Conservation (phyloP, 2,329 filamentous ascomycete genomes). For the Aureobasidium pullulans region DNA sequence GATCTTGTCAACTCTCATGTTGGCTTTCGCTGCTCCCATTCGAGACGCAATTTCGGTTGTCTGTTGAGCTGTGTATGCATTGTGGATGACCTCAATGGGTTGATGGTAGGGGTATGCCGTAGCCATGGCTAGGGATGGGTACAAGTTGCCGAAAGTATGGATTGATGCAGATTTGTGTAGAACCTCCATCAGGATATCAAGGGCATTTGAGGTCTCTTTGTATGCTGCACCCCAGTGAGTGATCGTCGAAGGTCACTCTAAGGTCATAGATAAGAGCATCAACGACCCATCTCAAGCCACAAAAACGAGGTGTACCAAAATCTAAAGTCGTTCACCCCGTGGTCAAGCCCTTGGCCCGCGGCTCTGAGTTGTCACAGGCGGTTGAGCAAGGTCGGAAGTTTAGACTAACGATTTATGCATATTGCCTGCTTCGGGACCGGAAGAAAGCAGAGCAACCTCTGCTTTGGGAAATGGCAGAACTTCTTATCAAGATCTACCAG, state of each 20-base stretch:
- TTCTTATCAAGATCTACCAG: background rate
- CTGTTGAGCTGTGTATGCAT: conserved; percentile 24
- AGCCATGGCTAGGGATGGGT: background rate
- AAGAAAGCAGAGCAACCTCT: background rate
- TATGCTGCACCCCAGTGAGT: background rate
- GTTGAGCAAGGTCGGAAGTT: background rate
- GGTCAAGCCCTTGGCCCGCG: background rate
- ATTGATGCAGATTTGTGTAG: background rate
- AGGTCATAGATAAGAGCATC: background rate
- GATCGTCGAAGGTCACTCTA: background rate
- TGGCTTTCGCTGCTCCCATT: conserved; percentile 45
- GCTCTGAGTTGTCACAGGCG: background rate
- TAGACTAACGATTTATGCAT: background rate
- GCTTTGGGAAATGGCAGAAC: background rate
- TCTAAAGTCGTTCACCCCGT: background rate
- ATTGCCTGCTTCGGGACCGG: background rate
- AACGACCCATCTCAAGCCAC: background rate
- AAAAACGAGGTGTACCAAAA: background rate
- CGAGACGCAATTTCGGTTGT: conserved; percentile 45
- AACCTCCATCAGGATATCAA: background rate
- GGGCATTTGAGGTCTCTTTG: background rate
- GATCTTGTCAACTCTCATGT: conserved; percentile 47
- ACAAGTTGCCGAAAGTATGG: background rate
- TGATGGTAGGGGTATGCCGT: background rate
- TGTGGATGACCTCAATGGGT: conserved; percentile 5